Evolutionary conservation across 768 basidiomycete genomes (phyloP), one percentile per base, ranked within the genome.

Genomic region (Mycena chlorophos): DNA sequence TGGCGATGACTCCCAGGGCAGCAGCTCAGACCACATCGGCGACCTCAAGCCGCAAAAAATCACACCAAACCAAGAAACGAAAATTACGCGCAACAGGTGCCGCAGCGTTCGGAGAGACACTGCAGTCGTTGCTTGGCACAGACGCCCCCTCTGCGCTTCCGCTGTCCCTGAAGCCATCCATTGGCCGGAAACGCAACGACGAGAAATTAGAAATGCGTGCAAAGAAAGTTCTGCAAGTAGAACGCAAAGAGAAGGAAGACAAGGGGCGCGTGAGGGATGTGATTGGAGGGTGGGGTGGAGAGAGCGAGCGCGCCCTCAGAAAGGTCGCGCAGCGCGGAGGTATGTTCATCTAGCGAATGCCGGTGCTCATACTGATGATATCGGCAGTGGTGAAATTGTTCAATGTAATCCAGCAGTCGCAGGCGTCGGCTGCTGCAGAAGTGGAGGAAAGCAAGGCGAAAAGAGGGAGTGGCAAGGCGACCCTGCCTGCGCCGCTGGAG

Each of bases 261-360:
- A 84, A 76, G 58, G 82, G 83, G 13, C 74, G 83, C 54, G 78
- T 88, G 60, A 80, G 73, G 37, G 86, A 88, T 68, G 83, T 85
- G 16, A 91, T 89, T 67, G 91, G 86, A 54, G 93, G 92, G 38
- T 97, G 94, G 94, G 94, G 89, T 27, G 88, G 81, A 13, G 89
- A 90, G 70, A 83, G 82, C 71, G 92, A 87, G 75, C 82, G 82
- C 70, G 87, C 80, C 56, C 75, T 85, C 65, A 83, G 81, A 69
- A 98, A 88, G 78, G 91, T 82, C 70, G 96, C 87, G 60, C 97
- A 87, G 73, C 77, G 89, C 68, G 89, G 89, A 71, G 89, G 89
- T 89, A 68, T 49, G 81, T 63, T 34, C 10, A 25, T 1, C 23
- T 34, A n/a, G 40, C 2, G n/a, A 30, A 25, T 14, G 20, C 22